These are phyloP conservation scores for Globisporangium recalcitrans DNA, from an alignment of 352 stramenopile species.

Conservation along the genomic window DNA sequence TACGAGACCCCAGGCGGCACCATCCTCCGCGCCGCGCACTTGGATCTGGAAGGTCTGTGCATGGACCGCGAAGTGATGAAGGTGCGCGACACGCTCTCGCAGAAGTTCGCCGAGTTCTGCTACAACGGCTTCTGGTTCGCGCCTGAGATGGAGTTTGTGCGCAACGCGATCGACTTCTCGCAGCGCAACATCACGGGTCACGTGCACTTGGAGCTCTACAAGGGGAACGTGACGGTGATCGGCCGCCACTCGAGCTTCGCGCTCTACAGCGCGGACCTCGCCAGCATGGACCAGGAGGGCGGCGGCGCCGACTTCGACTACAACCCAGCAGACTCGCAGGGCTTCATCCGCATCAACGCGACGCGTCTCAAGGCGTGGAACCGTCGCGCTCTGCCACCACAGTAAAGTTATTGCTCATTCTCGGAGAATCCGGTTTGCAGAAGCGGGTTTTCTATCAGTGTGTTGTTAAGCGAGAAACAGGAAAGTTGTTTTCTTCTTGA, in stretches of 20 bases:
- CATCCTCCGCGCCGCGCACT: slow-evolving; percentile 84
- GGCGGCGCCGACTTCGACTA: slow-evolving; percentile 95
- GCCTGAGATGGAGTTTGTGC: slow-evolving; percentile 98
- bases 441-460: too few relatives aligned
- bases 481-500: too few relatives aligned
- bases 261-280: slow-evolving; percentile 97
- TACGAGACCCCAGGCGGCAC: slow-evolving; percentile 98
- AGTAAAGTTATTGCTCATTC: slow-evolving; percentile 27
- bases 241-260: slow-evolving; percentile 90
- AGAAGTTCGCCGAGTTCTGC: slow-evolving; percentile 96
- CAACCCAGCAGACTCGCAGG: slow-evolving; percentile 95
- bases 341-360: slow-evolving; percentile 99
- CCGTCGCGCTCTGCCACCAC: slow-evolving; percentile 40
- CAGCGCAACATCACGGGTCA: slow-evolving; percentile 94
- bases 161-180: slow-evolving; percentile 91
- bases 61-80: slow-evolving; percentile 97
- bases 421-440: neutral
- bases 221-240: slow-evolving; percentile 95
- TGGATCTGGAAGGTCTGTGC: slow-evolving; percentile 93
- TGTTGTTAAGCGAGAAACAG: too few relatives aligned
- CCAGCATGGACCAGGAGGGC: slow-evolving; percentile 98
- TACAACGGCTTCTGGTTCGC: slow-evolving; percentile 99
- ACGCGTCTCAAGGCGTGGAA: slow-evolving; percentile 95
- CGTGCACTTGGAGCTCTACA: slow-evolving; percentile 96
- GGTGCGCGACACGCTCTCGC: slow-evolving; percentile 88